Evolutionary conservation across 2,329 filamentous ascomycete genomes (phyloP).

Genomic region (Fusarium sp.): DNA sequence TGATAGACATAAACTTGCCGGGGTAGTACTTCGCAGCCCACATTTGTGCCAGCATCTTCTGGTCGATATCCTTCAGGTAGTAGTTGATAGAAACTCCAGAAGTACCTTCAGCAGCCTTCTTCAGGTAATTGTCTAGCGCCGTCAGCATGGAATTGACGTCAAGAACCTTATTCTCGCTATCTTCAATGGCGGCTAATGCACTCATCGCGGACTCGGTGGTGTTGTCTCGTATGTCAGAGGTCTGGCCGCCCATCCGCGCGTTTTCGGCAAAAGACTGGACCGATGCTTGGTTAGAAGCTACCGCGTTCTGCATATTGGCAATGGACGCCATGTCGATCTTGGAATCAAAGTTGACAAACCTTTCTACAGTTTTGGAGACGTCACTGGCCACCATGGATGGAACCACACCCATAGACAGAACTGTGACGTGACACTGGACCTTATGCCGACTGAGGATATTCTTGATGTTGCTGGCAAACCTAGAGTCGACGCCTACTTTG

Average conservation of each 20-base stretch:
- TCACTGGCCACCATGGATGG: not conserved
- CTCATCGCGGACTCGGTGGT: not conserved
- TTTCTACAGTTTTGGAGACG: not conserved
- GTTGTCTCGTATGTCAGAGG: not conserved
- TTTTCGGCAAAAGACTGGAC: slow-evolving; percentile 3
- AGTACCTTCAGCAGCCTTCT: slow-evolving; percentile 2
- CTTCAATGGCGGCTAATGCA: slow-evolving; percentile 10
- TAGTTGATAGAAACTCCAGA: slow-evolving; percentile 34
- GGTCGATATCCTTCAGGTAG: slow-evolving; percentile 32
- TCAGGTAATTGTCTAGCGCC: slow-evolving; percentile 30
- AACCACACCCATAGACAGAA: slow-evolving; percentile 20
- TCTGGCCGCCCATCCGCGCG: not conserved
- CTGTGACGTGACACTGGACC: slow-evolving; percentile 17
- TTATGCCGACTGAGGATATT: slow-evolving; percentile 34
- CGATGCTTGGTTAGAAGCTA: not conserved
- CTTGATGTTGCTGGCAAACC: slow-evolving; percentile 24
- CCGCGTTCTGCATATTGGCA: slow-evolving; percentile 12
- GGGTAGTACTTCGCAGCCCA: slow-evolving; percentile 36
- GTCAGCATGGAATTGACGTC: slow-evolving; percentile 35
- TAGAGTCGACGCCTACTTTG: slow-evolving; percentile 6
- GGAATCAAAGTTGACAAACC: slow-evolving; percentile 10
- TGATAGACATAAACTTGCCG: slow-evolving; percentile 25
- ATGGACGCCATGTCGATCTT: slow-evolving; percentile 14
- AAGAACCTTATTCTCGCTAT: slow-evolving; percentile 20
- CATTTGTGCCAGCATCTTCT: slow-evolving; percentile 34